phyloP scores from a whole-genome alignment of 1,139 yeast species.

The Taiozyma onychis region DNA sequence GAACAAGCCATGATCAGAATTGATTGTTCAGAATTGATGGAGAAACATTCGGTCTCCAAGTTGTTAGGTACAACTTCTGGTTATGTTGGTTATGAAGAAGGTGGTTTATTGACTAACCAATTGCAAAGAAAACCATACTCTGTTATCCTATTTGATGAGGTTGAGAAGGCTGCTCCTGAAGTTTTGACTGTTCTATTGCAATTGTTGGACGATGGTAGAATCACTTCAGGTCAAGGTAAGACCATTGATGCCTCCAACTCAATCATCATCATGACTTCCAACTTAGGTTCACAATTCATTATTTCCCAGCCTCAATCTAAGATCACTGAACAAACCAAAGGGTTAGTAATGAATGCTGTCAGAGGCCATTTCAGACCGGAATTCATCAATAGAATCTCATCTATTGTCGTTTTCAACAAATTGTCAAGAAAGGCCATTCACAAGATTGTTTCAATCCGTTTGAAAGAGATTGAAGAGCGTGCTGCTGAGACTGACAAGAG shows the following conservation, averaged over 20 bases:
- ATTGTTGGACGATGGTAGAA: conserved; percentile 93
- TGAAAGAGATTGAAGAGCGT: conserved; percentile 78
- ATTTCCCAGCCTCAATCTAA: conserved; percentile 61
- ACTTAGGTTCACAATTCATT: conserved; percentile 91
- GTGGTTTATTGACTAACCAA: conserved; percentile 93
- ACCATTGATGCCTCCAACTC: conserved; percentile 89
- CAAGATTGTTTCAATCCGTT: conserved; percentile 82
- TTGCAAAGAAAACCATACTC: conserved; percentile 90
- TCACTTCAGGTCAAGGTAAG: conserved; percentile 91
- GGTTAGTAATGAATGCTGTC: conserved; percentile 80
- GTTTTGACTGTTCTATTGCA: conserved; percentile 88
- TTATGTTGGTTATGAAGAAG: conserved; percentile 96
- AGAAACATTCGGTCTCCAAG: conserved; percentile 93
- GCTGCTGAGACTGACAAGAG: conserved; percentile 80
- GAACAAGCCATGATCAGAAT: conserved; percentile 95
- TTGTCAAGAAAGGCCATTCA: conserved; percentile 86
- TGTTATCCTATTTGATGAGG: conserved; percentile 91
- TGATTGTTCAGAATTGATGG: conserved; percentile 94
- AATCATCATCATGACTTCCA: conserved; percentile 93
- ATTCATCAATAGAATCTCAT: conserved; percentile 90
- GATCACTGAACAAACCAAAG: conserved; percentile 61
- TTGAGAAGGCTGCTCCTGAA: conserved; percentile 99
- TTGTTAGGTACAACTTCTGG: conserved; percentile 98
- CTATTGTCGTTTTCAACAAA: conserved; percentile 88
- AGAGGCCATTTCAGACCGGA: conserved; percentile 94